These are phyloP conservation scores for Fraxinus excelsior DNA, from an alignment of 257 asterid genomes.

Conservation along the genomic window DNA sequence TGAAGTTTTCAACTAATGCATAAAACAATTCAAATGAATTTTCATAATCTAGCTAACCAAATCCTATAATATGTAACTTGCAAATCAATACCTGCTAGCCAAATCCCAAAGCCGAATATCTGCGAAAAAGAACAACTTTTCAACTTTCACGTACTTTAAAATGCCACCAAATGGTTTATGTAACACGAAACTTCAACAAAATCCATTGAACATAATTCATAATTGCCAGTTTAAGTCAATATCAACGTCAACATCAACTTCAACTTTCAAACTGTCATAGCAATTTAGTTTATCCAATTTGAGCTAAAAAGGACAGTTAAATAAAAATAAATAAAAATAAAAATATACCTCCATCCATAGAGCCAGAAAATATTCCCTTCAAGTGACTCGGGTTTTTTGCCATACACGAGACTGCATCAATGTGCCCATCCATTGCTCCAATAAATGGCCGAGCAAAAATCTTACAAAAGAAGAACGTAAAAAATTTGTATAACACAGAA, in stretches of 20 bases:
- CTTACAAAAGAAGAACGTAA: conserved; percentile 26
- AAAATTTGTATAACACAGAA: not conserved
- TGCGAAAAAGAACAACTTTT: conserved; percentile 38
- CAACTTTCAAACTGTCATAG: not conserved
- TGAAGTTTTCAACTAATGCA: not conserved
- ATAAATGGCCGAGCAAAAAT: conserved; percentile 87
- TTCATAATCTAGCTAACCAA: not conserved
- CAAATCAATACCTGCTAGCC: conserved; percentile 63
- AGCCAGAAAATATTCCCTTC: conserved; percentile 88
- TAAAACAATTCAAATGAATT: not conserved
- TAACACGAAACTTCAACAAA: conserved; percentile 3
- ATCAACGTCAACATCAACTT: conserved; percentile 10
- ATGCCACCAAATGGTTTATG: conserved; percentile 15
- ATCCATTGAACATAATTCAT: not conserved
- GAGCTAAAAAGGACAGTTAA: conserved; percentile 7
- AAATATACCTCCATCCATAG: conserved; percentile 87
- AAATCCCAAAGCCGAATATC: conserved; percentile 98
- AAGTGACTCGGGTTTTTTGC: conserved; percentile 81
- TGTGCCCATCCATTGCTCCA: conserved; percentile 97
- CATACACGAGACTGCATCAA: conserved; percentile 83
- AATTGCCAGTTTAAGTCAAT: not conserved
- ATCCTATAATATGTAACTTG: conserved; percentile 9
- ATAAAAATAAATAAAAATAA: not conserved
- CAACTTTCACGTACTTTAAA: conserved; percentile 15
- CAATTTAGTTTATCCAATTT: not conserved